Base-by-base conservation (phyloP, 129 eudicot genomes). In the Flaveria sonorensis region DNA sequence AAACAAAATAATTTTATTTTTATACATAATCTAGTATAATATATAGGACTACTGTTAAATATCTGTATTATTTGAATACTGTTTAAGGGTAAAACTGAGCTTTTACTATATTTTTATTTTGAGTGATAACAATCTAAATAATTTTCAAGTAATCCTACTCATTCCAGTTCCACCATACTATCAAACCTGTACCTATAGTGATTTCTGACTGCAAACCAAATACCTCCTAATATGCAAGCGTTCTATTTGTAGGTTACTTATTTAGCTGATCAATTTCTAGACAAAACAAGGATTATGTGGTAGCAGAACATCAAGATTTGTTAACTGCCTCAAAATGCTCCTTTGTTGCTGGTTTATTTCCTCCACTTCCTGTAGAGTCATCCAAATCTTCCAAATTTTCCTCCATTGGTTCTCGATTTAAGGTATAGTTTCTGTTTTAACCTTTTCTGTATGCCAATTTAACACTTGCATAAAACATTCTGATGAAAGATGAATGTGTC, bases 241-340 rank as follows among this genome's bases (percentile, higher is more conserved):
- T 32, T 83, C 36, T 18, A 40, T 72, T 48, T 79, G 76, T 83
- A 94, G 99, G 99, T 95, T 76, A 92, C 83, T 19, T 95, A 95
- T 81, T 82, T 84, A 70, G 99, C 99, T 73, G 97, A 95, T 78
- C 94, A 81, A 19, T 95, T 95, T 86, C 84, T 95, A 75, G 99
- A 95, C 83, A 95, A 95, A 95, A 95, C 82, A 95, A 88, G 86
- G 99, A 95, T 92, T 95, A 95, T 77, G 99, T 95, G 77, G 96
- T 95, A 72, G 97, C 94, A 24, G 99, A 95, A 78, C 99, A 95
- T 89, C 99, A 95, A 77, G 99, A 91, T 82, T 82, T 95, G 53
- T 77, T 95, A 83, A 90, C 87, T 18, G 99, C 99, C 76, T 95
- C 99, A 57, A 89, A 81, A 42, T 91, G 96, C 75, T 59, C 89